Percentiles rank a stretch among this genome's conserved stretches.
These are phyloP conservation scores for Hordeum pubiflorum DNA, from an alignment of 202 grass and related monocot species.

Conservation along the genomic window DNA sequence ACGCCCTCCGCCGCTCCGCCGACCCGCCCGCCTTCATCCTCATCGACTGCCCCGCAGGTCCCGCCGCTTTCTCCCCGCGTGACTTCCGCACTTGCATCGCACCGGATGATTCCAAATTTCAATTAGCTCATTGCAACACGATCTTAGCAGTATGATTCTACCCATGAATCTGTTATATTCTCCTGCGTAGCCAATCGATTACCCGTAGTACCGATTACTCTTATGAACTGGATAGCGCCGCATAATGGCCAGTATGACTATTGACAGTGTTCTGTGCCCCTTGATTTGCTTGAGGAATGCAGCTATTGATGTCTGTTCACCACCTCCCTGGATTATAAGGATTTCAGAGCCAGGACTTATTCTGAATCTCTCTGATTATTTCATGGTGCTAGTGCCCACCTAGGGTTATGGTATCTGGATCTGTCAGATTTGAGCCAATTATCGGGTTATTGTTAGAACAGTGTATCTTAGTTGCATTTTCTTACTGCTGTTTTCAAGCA, in stretches of 20 bases:
- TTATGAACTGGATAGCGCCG: background rate
- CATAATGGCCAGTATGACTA: background rate
- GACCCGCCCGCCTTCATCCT: slow-evolving; percentile 58
- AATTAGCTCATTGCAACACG: background rate
- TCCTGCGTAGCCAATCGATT: background rate
- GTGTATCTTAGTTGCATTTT: background rate
- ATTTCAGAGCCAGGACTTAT: background rate
- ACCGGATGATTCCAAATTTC: no score
- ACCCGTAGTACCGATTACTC: no score
- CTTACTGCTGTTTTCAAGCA: background rate
- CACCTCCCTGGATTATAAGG: background rate
- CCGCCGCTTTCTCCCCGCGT: background rate
- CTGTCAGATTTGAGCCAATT: background rate
- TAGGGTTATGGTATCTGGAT: background rate
- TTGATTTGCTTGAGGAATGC: background rate
- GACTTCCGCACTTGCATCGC: background rate
- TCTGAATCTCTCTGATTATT: background rate
- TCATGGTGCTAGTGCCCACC: background rate
- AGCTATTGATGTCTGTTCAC: background rate
- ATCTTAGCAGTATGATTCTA: background rate
- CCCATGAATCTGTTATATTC: background rate
- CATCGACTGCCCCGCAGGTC: slow-evolving; percentile 69
- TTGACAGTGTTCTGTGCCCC: background rate
- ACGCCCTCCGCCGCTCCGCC: slow-evolving; percentile 50
- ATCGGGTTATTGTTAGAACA: background rate